These are phyloP conservation scores for Gonium pectorale DNA, from an alignment of 139 green algal genomes.

Conservation along the genomic window DNA sequence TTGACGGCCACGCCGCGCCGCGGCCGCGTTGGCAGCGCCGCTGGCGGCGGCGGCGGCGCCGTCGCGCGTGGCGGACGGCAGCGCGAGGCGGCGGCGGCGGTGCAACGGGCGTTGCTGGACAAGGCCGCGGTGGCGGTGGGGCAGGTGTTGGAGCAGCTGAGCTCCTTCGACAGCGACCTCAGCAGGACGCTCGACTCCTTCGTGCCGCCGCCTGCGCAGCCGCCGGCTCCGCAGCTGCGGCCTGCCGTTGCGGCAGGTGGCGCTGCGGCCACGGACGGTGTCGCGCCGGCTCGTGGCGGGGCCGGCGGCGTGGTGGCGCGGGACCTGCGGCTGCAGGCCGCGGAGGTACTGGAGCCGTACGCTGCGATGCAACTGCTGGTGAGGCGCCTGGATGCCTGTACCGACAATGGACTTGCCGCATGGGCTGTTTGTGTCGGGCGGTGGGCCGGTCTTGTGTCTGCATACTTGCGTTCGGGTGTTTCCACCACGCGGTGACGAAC, in stretches of 20 bases:
- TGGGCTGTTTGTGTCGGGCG: too few species aligned
- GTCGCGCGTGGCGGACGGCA: background rate
- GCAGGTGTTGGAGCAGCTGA: slow-evolving; percentile 26
- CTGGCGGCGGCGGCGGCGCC: background rate
- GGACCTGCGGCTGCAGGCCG: slow-evolving; percentile 15
- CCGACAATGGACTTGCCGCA: background rate
- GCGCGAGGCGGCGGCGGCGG: background rate
- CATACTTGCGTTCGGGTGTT: too few species aligned
- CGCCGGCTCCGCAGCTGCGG: background rate
- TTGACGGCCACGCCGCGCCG: background rate
- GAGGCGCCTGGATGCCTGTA: background rate
- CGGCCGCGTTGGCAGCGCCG: background rate
- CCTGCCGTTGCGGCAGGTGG: background rate
- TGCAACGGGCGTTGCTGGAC: slow-evolving; percentile 9
- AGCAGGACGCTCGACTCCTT: background rate
- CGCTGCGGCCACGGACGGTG: background rate
- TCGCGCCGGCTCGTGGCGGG: background rate
- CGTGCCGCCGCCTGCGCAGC: background rate
- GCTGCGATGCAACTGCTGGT: slow-evolving; percentile 38
- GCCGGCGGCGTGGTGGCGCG: background rate
- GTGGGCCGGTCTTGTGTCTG: too few species aligned
- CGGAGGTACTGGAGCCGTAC: slow-evolving; percentile 32
- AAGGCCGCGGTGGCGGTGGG: slow-evolving; percentile 3
- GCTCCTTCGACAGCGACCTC: background rate
- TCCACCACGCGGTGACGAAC: too few species aligned